Evolutionary conservation across 805 yeast species (phyloP), one percentile per base, ranked within the genome.

Genomic region (Metschnikowia dekortorum): DNA sequence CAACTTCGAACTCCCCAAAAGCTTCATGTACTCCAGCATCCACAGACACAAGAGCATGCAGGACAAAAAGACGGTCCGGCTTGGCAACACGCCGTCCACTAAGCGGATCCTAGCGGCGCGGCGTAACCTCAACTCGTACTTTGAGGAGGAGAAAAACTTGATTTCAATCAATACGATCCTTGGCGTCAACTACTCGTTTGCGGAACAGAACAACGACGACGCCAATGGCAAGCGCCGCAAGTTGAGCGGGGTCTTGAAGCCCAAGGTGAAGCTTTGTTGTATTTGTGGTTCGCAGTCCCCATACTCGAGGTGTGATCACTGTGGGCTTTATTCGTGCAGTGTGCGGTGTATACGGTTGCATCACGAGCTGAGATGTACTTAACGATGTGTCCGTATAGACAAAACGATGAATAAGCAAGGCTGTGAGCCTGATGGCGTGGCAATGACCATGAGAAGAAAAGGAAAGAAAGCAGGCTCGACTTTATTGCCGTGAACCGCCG

Each of bases 141-240:
- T 73, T 50, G 78, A 74, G 58, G 78, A 74, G 54, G 78, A 74
- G 52, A 60, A 75, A 31, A 73, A 74, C 58, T 63, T 72, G 56
- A 69, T 74, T 9, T 65, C 75, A 22, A 64, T 73, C 46, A 74
- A 74, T 56, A 60, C 75, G 31, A 73, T 74, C n/a, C 62, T 73
- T 47, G 65, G 65, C 40, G 63, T 70, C 42, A 71, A 70, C 54
- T 74, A 63, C 57, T 73, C 70, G 52, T 74, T 72, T 55, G 64
- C 73, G 13, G 76, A 73, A 47, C 71, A 66, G 50, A 56, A 59
- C 29, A 69, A 62, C 46, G 62, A 58, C 11, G 50, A 56, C 13
- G 53, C 50, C 28, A 47, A 49, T 8, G 28, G 46, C 11, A 56
- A 54, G 38, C 52, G 56, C n/a, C 58, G 61, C 46, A 64, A 54